Conservation (phyloP, 495 filamentous ascomycete species). For the Neurospora tetrasperma region DNA sequence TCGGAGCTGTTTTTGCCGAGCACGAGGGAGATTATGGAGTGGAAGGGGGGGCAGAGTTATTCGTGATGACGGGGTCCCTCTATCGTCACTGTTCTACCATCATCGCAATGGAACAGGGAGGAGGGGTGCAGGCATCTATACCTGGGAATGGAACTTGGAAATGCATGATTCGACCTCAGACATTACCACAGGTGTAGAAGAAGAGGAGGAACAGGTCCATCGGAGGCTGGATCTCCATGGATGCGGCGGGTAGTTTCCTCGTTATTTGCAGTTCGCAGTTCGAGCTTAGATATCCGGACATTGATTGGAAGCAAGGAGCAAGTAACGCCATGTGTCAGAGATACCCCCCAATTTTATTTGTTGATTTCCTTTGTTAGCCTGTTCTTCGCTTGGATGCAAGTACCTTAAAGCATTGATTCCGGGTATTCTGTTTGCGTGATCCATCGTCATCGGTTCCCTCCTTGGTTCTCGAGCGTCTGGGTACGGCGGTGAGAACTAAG, state of each 20-base stretch:
- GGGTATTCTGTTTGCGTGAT: not conserved
- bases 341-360: not conserved
- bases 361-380: not conserved
- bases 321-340: not conserved
- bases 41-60: constrained; percentile 13
- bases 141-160: not conserved
- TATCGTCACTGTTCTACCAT: not conserved
- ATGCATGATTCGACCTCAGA: not conserved
- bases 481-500: too few species aligned
- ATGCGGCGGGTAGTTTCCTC: not conserved
- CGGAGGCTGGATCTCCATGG: not conserved
- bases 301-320: not conserved
- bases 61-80: not conserved
- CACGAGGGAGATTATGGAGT: constrained; percentile 25
- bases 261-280: not conserved
- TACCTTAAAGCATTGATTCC: not conserved
- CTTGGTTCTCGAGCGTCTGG: not conserved
- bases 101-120: too few species aligned
- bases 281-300: not conserved
- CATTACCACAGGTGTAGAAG: not conserved
- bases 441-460: not conserved
- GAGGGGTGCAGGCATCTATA: too few species aligned
- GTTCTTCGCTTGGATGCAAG: not conserved
- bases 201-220: not conserved
- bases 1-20: constrained; percentile 18